These are phyloP conservation scores for Cladosporium sphaerospermum DNA, from an alignment of 2,329 filamentous ascomycete genomes.

Conservation along the genomic window DNA sequence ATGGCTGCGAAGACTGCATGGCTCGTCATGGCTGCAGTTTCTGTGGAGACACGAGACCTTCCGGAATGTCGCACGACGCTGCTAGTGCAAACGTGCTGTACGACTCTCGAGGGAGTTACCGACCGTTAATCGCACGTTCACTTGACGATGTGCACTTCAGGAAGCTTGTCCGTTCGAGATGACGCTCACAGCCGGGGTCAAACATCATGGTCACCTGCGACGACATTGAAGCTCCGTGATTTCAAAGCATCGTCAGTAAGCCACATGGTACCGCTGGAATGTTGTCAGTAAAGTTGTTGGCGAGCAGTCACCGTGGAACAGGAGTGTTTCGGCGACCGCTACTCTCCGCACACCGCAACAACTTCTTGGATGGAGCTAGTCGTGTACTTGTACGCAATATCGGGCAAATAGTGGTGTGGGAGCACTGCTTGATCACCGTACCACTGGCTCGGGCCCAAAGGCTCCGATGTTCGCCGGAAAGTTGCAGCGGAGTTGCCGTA, in stretches of 20 bases:
- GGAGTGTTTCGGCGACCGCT: slow-evolving; percentile 4
- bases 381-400: not conserved
- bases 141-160: no score
- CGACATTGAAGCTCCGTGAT: no score
- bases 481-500: slow-evolving; percentile 12
- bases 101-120: slow-evolving; percentile 14
- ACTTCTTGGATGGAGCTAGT: not conserved
- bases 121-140: no score
- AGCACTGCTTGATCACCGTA: slow-evolving; percentile 8
- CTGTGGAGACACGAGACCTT: slow-evolving; percentile 22
- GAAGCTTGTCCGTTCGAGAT: no score
- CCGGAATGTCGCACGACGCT: slow-evolving; percentile 20
- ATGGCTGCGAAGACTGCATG: slow-evolving; percentile 5
- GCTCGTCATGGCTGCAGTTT: slow-evolving; percentile 18
- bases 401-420: slow-evolving; percentile 7
- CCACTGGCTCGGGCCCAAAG: slow-evolving; percentile 2
- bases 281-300: not conserved
- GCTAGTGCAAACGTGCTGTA: slow-evolving; percentile 22
- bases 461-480: slow-evolving; percentile 10
- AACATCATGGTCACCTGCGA: not conserved
- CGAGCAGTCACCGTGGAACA: not conserved
- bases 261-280: not conserved
- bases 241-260: not conserved
- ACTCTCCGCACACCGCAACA: slow-evolving; percentile 6
- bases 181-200: not conserved